A percentile compares a stretch with the other conserved stretches of the same genome.
Evolutionary conservation across 176 grass and related monocot species (phyloP).

Genomic region (Carex pumila): DNA sequence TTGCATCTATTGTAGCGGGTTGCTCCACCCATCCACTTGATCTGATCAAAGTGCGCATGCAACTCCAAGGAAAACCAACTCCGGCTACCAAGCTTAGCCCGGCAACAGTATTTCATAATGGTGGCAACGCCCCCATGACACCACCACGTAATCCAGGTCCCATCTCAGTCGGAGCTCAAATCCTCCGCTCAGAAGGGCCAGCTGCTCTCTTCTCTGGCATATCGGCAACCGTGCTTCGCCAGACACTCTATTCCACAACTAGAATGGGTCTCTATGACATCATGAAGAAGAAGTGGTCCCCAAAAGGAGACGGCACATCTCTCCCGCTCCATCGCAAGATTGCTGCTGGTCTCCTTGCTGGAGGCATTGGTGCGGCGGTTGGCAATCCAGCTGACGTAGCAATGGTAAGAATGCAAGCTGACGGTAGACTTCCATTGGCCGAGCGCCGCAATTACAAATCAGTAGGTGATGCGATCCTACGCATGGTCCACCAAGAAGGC

Average conservation of each 20-base stretch:
- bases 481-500: conserved; percentile 62
- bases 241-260: conserved; percentile 94
- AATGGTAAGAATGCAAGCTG: conserved; percentile 98
- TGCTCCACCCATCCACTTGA: conserved; percentile 93
- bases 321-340: conserved; percentile 72
- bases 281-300: conserved; percentile 65
- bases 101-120: conserved; percentile 49
- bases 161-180: conserved; percentile 63
- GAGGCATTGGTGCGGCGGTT: conserved; percentile 72
- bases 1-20: conserved; percentile 81
- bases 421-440: conserved; percentile 62
- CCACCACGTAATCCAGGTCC: conserved; percentile 47
- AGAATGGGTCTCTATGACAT: conserved; percentile 94
- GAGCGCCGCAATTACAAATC: conserved; percentile 79
- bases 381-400: conserved; percentile 92
- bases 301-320: conserved; percentile 29
- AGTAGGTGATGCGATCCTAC: conserved; percentile 64
- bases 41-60: conserved; percentile 91
- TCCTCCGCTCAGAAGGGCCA: conserved; percentile 72
- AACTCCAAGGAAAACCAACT: conserved; percentile 60
- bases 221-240: conserved; percentile 74
- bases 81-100: conserved; percentile 31
- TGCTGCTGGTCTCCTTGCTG: conserved; percentile 57
- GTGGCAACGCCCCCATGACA: conserved; percentile 9
- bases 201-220: conserved; percentile 68